phyloP scores from a whole-genome alignment of 2,329 filamentous ascomycete species.

The Paramyrothecium roridum region DNA sequence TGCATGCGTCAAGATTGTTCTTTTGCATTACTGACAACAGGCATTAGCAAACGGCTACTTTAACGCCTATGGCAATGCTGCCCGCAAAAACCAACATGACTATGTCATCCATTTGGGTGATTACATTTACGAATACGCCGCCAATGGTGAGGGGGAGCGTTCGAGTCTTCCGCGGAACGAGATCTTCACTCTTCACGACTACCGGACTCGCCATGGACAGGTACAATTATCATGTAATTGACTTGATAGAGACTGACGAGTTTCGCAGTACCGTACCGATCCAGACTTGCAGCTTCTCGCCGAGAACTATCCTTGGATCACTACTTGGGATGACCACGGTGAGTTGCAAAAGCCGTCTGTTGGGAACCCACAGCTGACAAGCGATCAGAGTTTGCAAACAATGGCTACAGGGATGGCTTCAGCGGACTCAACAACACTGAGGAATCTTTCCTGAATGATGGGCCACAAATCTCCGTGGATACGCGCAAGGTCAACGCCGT shows the following conservation, averaged over 20 bases:
- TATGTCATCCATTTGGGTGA: conserved; percentile 59
- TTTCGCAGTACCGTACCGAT: conserved; percentile 33
- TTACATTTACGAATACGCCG: conserved; percentile 57
- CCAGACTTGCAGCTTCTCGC: conserved; percentile 36
- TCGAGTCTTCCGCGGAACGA: conserved; percentile 21
- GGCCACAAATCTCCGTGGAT: conserved; percentile 58
- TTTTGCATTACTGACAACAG: too few species aligned
- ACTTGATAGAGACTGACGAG: neutral
- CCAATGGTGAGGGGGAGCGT: conserved; percentile 15
- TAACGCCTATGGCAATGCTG: conserved; percentile 58
- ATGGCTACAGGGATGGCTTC: conserved; percentile 62
- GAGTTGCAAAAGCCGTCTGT: too few species aligned
- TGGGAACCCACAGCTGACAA: neutral
- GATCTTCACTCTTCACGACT: conserved; percentile 35
- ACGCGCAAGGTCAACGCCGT: conserved; percentile 73
- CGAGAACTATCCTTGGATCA: conserved; percentile 40
- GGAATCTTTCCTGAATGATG: conserved; percentile 52
- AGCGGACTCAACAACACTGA: conserved; percentile 63
- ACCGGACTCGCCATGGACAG: conserved; percentile 36
- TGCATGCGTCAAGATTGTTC: too few species aligned
- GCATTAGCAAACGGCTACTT: conserved; percentile 43
- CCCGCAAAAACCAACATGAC: conserved; percentile 56
- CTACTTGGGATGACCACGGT: conserved; percentile 30
- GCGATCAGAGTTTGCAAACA: conserved; percentile 53
- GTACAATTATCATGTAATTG: neutral